Evolutionary conservation across 306 rosid species (phyloP).

Genomic region (Dicorynia guianensis): DNA sequence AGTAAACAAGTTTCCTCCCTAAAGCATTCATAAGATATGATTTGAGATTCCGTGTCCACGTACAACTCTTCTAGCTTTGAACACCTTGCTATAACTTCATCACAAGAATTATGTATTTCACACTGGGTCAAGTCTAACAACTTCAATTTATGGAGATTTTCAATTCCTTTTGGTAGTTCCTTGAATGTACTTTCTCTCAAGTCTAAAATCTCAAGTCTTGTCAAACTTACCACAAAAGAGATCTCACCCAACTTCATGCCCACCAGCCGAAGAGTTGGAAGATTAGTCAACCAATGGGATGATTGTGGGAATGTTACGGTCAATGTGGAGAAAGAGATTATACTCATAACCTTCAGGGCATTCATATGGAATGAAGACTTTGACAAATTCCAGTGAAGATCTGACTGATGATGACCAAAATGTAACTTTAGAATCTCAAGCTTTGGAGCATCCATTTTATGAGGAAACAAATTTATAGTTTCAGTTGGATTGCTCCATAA

Average conservation of each 20-base stretch:
- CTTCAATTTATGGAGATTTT: not conserved
- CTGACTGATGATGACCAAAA: too few relatives aligned
- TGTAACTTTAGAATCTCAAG: too few relatives aligned
- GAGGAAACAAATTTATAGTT: too few relatives aligned
- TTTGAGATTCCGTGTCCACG: not conserved
- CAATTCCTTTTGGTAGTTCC: not conserved
- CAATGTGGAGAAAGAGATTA: not conserved
- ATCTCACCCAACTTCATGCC: not conserved
- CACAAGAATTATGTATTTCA: not conserved
- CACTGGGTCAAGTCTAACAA: not conserved
- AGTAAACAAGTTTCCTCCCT: not conserved
- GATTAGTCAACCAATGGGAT: not conserved
- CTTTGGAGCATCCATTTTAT: too few relatives aligned
- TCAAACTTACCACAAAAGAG: not conserved
- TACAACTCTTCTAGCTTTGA: slow-evolving; percentile 17
- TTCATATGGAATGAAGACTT: not conserved
- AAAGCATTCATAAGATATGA: not conserved
- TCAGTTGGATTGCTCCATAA: too few relatives aligned
- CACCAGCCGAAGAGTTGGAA: not conserved
- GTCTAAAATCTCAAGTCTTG: not conserved
- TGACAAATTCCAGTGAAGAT: too few relatives aligned
- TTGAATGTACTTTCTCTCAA: not conserved
- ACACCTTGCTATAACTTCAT: not conserved
- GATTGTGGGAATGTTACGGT: not conserved
- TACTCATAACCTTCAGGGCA: not conserved